Base-by-base conservation (phyloP, 1,284 basidiomycete genomes). In the Trichosporon ovoides region DNA sequence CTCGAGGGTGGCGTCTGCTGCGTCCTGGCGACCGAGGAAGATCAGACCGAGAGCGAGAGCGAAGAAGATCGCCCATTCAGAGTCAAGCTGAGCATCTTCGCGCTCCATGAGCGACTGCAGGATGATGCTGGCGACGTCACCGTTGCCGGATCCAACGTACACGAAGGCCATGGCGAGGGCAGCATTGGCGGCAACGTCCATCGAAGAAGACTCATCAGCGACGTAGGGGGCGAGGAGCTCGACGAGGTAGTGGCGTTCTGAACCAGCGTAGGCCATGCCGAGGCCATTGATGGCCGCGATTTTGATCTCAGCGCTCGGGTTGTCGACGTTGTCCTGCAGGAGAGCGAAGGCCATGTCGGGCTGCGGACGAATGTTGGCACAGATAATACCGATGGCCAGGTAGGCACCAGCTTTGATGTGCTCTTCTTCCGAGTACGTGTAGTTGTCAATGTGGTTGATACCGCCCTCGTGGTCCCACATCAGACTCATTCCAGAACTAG, bases 391-490 rank as follows among this genome's bases (percentile, higher is more conserved):
- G 38, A 89, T 97, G 0, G 96, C 96, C 33, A 99, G 84, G 57
- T 97, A 84, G 1, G 95, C 93, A 58, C 96, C 96, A 22, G 95
- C 91, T 84, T 98, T 98, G 82, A 98, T 97, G 75, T 94, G 83
- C 75, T 99, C 96, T 70, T 98, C 95, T 9, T 88, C 80, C 0
- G 91, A 93, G 78, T 98, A 98, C 3, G 94, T 92, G 80, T 97
- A 98, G 78, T 94, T 97, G 82, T 99, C 96, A 66, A 98, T 88
- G 68, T 95, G 90, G 73, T 87, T 88, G 57, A 98, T 82, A 69
- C 96, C 96, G 59, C 88, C 83, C 61, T 98, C 96, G 28, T 91
- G 91, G 76, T 98, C 94, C 96, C 96, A 99, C 2, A 99, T 81
- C 66, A 98, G 80, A 76, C 88, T 89, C 58, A 98, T 82, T 51